Percentiles rank a stretch among this genome's conserved stretches.
Conservation (phyloP, 768 basidiomycete species). For the Trametes cinnabarina region DNA sequence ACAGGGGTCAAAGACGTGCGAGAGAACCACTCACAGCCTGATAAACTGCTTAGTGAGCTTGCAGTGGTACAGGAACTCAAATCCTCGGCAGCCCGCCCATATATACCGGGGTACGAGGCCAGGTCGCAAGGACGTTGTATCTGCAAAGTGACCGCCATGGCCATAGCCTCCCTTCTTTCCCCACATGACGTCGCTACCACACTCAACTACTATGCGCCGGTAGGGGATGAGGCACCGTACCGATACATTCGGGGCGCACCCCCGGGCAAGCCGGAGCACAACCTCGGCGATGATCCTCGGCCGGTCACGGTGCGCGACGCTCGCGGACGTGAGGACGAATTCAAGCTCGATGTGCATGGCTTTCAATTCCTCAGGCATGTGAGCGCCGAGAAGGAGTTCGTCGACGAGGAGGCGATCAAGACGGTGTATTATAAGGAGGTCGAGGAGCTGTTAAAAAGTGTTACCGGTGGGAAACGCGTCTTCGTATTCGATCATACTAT, state of each 20-base stretch:
- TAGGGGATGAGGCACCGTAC: conserved; percentile 33
- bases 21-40: not conserved
- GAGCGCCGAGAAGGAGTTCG: conserved; percentile 40
- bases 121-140: not conserved
- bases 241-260: conserved; percentile 32
- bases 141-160: not conserved
- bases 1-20: not conserved
- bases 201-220: conserved; percentile 37
- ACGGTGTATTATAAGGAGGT: conserved; percentile 42
- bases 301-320: conserved; percentile 31
- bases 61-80: not conserved
- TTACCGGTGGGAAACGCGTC: conserved; percentile 38
- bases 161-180: conserved; percentile 27
- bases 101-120: not conserved
- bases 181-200: conserved; percentile 37
- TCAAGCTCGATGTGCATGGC: conserved; percentile 41
- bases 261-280: conserved; percentile 24
- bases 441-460: conserved; percentile 39
- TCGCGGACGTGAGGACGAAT: conserved; percentile 30
- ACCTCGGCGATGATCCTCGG: conserved; percentile 30
- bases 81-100: not conserved
- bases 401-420: conserved; percentile 39
- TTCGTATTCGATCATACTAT: conserved; percentile 48
- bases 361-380: conserved; percentile 38
- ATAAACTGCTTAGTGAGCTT: conserved; percentile 12